Evolutionary conservation across 139 green algal genomes (phyloP).

Genomic region (Diplosphaera chodatii): DNA sequence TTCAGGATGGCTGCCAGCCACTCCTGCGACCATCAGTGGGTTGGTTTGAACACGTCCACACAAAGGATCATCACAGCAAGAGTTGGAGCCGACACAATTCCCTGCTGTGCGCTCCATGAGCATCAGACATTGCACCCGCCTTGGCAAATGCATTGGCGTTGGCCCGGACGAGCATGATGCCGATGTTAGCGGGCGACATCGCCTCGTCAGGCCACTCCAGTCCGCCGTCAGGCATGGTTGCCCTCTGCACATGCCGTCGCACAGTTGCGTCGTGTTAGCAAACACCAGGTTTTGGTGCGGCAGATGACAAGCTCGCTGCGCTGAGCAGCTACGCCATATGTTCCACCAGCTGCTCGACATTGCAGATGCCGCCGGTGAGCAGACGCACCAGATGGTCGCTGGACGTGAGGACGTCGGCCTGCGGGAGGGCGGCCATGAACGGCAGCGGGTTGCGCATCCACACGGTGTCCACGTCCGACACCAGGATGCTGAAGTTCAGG

Average conservation of each 20-base stretch:
- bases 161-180: conserved; percentile 81
- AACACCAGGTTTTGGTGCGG: no score
- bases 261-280: no score
- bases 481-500: conserved; percentile 66
- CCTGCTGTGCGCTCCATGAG: no score
- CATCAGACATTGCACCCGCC: conserved; percentile 6
- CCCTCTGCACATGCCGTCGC: not conserved
- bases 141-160: conserved; percentile 47
- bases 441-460: conserved; percentile 81
- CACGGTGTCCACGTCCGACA: conserved; percentile 90
- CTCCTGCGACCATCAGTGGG: conserved; percentile 18
- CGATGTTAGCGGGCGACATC: conserved; percentile 78
- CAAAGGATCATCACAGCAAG: no score
- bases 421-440: conserved; percentile 62
- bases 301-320: no score
- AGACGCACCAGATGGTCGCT: conserved; percentile 63
- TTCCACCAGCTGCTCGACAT: no score
- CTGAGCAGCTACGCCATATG: no score
- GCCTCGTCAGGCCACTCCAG: conserved; percentile 58
- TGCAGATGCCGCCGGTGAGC: no score
- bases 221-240: conserved; percentile 25
- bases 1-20: conserved; percentile 43
- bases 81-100: no score
- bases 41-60: no score
- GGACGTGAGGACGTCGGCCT: conserved; percentile 76